Evolutionary conservation across 768 basidiomycete species (phyloP), one percentile per base, ranked within the genome.

Genomic region (Termitomyces bulborhizus): DNA sequence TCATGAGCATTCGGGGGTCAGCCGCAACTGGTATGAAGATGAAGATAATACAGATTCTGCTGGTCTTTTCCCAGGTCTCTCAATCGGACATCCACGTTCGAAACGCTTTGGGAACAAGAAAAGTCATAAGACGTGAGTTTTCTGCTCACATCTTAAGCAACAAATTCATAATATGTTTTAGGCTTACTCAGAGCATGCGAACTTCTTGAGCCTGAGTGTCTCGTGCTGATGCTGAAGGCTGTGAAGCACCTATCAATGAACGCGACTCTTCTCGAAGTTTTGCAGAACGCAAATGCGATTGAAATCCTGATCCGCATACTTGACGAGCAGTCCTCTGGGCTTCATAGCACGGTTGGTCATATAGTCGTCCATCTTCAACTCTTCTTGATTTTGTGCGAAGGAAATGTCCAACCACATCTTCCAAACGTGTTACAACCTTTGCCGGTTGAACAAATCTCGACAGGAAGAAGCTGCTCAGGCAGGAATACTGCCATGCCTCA

Each of bases 391-490:
- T 45, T 34, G 4, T 36, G 34, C 13, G 26, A 65, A 98, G 93
- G 96, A 99, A 81, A 90, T 98, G 70, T 88, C 92, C 48, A 98
- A 98, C 60, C 93, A 98, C 63, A 85, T 97, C 57, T 94, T 98
- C 79, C 95, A 97, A 71, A 93, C 94, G 2, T 93, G 95, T 64
- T 98, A 92, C 76, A 96, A 96, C 62, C 85, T 99, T 16, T 98
- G 95, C 67, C 84, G 95, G 6, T 74, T 99, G 57, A 95, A 95
- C 72, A 97, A 97, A 71, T 82, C 85, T 2, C 78, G 97, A 49
- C 96, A 98, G 68, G 97, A 98, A 70, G 97, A 98, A 69, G 94
- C 97, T 12, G 96, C 95, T 1, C 88, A 94, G 65, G 93, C 93
- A 7, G 96, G 95, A 11, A 93, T 97, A 55, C 86, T 99, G 26